Conservation (phyloP, 2,329 filamentous ascomycete genomes). For the Calonectria hongkongensis region DNA sequence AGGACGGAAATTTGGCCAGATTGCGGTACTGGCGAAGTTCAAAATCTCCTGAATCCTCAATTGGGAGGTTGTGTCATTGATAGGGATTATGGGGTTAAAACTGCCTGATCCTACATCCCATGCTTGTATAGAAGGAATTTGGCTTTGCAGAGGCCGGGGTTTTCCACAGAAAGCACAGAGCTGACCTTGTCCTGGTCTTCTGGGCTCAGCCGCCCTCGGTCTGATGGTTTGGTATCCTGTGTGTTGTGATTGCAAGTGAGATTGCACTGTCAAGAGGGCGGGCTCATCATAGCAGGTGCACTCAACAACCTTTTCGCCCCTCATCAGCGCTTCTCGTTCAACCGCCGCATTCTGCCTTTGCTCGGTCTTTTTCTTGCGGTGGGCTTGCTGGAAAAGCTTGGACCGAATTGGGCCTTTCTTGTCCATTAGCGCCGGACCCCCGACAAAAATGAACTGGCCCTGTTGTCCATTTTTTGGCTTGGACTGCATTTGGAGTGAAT, state of each 20-base stretch:
- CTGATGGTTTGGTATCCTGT: conserved; percentile 21
- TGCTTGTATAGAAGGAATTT: conserved; percentile 8
- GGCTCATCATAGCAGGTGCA: conserved; percentile 30
- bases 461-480: conserved; percentile 14
- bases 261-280: neutral
- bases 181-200: conserved; percentile 15
- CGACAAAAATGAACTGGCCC: conserved; percentile 38
- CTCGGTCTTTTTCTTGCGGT: conserved; percentile 28
- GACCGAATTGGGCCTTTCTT: conserved; percentile 37
- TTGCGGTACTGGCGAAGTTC: conserved; percentile 32
- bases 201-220: neutral
- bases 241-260: conserved; percentile 3
- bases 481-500: conserved; percentile 27
- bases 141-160: neutral
- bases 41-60: conserved; percentile 36
- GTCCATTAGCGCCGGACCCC: conserved; percentile 36
- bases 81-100: conserved; percentile 35
- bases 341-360: conserved; percentile 35
- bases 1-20: conserved; percentile 40
- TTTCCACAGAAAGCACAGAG: conserved; percentile 24
- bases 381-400: conserved; percentile 36
- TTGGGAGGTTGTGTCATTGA: conserved; percentile 31
- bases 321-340: conserved; percentile 32
- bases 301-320: neutral
- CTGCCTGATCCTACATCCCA: conserved; percentile 39